phyloP scores from a whole-genome alignment of 768 basidiomycete species.

The Cytidiella melzeri region DNA sequence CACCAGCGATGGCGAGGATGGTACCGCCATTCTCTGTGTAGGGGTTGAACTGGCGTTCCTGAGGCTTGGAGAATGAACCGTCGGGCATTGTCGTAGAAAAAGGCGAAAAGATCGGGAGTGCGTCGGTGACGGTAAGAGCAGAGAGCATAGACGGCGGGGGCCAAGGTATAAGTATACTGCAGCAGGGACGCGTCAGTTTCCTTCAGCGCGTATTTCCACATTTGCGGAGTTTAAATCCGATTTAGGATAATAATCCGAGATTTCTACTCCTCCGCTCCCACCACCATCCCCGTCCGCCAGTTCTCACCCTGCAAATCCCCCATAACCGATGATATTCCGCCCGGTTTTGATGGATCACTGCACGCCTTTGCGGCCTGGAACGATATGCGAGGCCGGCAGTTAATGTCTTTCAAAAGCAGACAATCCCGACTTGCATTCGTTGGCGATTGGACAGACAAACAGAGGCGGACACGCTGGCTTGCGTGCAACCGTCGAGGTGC shows the following conservation, averaged over 20 bases:
- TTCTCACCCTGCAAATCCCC: neutral
- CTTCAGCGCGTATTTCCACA: constrained; percentile 15
- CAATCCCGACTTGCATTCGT: too few relatives aligned
- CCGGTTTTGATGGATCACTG: neutral
- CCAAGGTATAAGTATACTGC: constrained; percentile 15
- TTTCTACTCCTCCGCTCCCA: constrained; percentile 14
- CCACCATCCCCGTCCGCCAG: neutral
- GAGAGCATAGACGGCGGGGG: constrained; percentile 6
- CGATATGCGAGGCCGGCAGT: neutral
- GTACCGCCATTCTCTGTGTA: constrained; percentile 95
- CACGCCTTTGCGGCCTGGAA: neutral
- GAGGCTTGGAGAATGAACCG: constrained; percentile 29
- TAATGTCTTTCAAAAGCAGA: neutral
- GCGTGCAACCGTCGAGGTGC: neutral
- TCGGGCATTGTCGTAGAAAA: constrained; percentile 19
- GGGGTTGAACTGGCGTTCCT: constrained; percentile 72
- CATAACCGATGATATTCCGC: neutral
- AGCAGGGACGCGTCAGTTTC: constrained; percentile 24
- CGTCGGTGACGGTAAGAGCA: constrained; percentile 3
- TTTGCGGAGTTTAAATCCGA: constrained; percentile 21
- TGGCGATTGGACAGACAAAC: too few relatives aligned
- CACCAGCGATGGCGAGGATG: constrained; percentile 92
- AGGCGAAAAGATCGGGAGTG: neutral
- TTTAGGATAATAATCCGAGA: constrained; percentile 20
- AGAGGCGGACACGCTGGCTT: too few relatives aligned